Evolutionary conservation across 2,329 filamentous ascomycete genomes (phyloP), one percentile per base, ranked within the genome.

Genomic region (Curvularia eragrostidis): DNA sequence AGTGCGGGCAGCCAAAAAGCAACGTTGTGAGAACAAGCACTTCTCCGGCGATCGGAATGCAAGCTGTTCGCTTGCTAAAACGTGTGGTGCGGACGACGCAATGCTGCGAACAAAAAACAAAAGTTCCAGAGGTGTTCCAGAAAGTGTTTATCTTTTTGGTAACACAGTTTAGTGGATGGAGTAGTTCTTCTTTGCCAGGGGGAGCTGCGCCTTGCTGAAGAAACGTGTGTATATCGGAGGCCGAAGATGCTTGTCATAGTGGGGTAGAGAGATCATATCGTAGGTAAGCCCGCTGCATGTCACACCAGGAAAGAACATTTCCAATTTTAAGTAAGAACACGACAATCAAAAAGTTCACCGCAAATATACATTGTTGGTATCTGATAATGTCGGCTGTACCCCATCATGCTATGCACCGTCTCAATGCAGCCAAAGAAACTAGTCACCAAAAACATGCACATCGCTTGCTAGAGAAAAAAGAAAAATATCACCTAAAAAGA

Each of bases 191-290:
- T 9, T 41, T 23, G 19, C 19, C 5, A 5, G 39, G 3, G 39
- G 39, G 12, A 9, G 39, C 5, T 42, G 21, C 21, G 23, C 13
- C 21, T 42, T n/a, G 12, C 5, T 15, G 24, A 6, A 36, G 15
- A 36, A 36, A 36, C 15, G 34, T 36, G 34, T 24, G 5, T 12
- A 26, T 42, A 13, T 49, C 34, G 47, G 47, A 46, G 53, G 38
- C 24, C 15, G 48, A 56, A 32, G 39, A 26, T 46, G 53, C 32
- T 34, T 32, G 24, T 5, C 18, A 32, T n/a, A 26, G 47, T 52
- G 39, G 53, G 47, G 53, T n/a, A 48, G 28, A 23, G n/a, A 26
- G 41, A 23, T n/a, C 21, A 26, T 21, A 5, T 23, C 15, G 24
- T 30, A 26, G 23, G 24, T 18, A 30, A 26, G 24, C 44, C 26